Conservation (phyloP, 345 rosid species). For the Citrus inodora region DNA sequence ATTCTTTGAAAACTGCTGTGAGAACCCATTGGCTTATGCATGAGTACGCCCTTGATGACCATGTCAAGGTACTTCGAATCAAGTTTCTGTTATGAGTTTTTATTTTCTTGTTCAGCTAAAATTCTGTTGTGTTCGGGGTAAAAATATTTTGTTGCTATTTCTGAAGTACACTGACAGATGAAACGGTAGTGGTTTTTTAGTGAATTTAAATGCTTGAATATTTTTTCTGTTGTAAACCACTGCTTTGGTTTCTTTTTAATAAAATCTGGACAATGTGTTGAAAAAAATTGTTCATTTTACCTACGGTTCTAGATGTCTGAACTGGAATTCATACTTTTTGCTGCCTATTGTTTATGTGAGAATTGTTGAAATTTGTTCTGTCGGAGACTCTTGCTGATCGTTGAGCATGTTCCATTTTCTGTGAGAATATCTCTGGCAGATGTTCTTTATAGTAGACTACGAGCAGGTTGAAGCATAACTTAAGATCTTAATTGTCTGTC, state of each 20-base stretch:
- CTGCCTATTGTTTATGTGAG: not conserved
- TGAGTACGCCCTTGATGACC: conserved; percentile 41
- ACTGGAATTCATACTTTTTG: not conserved
- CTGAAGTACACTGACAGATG: not conserved
- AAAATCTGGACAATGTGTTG: not conserved
- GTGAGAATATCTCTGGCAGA: not conserved
- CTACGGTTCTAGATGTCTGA: not conserved
- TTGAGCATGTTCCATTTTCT: not conserved
- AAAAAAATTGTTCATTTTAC: not conserved
- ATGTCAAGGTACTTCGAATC: conserved; percentile 29
- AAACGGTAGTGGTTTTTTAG: not conserved
- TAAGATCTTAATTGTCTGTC: not conserved
- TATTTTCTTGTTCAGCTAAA: not conserved
- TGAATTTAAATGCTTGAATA: not conserved
- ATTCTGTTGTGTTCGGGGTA: not conserved
- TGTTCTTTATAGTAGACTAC: not conserved
- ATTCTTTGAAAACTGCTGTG: conserved; percentile 22
- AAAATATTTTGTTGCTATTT: not conserved
- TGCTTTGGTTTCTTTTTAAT: not conserved
- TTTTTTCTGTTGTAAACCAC: not conserved
- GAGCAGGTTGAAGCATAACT: not conserved
- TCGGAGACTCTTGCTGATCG: not conserved
- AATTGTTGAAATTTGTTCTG: not conserved
- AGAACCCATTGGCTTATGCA: conserved; percentile 48
- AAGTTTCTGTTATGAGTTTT: not conserved